Percentiles rank a stretch among this genome's conserved stretches.
phyloP scores from a whole-genome alignment of 192 early-diverging fungal species.

The Backusella luteola region DNA sequence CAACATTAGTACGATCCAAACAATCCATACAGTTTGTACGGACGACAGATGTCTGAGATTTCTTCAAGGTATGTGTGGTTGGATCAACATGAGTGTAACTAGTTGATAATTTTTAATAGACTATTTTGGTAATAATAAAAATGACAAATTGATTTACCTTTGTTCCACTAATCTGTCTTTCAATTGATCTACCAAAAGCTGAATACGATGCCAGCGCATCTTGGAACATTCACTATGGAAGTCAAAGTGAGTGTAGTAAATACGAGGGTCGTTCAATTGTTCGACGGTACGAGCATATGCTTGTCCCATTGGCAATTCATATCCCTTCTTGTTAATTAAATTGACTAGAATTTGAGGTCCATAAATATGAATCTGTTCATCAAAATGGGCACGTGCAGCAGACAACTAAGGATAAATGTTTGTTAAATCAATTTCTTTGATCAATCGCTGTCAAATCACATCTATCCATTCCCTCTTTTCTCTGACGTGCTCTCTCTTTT shows the following conservation, averaged over 20 bases:
- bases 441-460: not conserved
- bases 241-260: constrained; percentile 90
- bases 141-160: constrained; percentile 33
- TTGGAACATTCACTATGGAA: constrained; percentile 97
- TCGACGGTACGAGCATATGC: constrained; percentile 73
- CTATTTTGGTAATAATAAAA: not conserved
- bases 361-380: constrained; percentile 68
- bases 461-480: not conserved
- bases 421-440: not conserved
- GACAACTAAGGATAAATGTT: constrained; percentile 45
- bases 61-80: constrained; percentile 32
- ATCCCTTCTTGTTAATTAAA: constrained; percentile 92
- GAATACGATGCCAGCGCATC: constrained; percentile 92
- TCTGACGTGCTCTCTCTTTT: not conserved
- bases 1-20: constrained; percentile 98
- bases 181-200: constrained; percentile 79
- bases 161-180: constrained; percentile 56
- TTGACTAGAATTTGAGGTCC: constrained; percentile 87
- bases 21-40: constrained; percentile 99
- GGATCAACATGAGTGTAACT: constrained; percentile 58
- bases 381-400: constrained; percentile 73
- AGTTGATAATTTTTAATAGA: not conserved
- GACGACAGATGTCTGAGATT: constrained; percentile 75
- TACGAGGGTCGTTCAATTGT: constrained; percentile 52
- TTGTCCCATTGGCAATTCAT: constrained; percentile 81